Evolutionary conservation across 1,284 basidiomycete species (phyloP), one percentile per base, ranked within the genome.

Genomic region (Calocybe gambosa): DNA sequence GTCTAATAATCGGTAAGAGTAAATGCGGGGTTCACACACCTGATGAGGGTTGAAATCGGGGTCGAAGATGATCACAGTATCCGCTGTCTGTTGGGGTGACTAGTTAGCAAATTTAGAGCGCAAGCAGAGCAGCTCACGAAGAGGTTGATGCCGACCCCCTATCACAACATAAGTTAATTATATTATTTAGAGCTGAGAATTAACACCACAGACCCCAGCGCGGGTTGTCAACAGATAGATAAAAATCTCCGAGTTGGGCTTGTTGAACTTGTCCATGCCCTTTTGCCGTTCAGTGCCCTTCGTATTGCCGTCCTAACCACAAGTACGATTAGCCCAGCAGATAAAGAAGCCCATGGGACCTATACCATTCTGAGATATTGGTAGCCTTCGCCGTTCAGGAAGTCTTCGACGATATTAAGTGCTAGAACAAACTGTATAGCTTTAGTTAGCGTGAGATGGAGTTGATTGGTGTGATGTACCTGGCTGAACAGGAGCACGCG

Each of bases 251-350:
- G 89, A 93, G 15, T 75, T 90, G 0, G 92, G 92, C 53, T 87
- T 91, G 70, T 99, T 99, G 71, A 97, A 99, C 50, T 97, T 93
- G 72, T 99, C 96, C 57, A 99, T 99, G 6, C 93, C 89, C 6
- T 82, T 62, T 51, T 98, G 96, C 50, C 96, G 93, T 59, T 98
- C 94, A 44, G 99, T 95, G 59, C 98, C 95, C 1, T 91, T 89
- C 0, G 95, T 97, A 38, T 88, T 76, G 54, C 96, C 95, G 58
- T 99, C 96, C 51, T 99, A 98, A 43, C 96, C 87, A 61, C 93
- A 98, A 66, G 0, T 34, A 20, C n/a, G 18, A 19, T 16, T 16
- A 16, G 15, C n/a, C 25, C 54, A n/a, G 36, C 31, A 43, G 38
- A 43, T 41, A 21, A 37, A 37, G 31, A 42, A 49, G 31, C 25